Evolutionary conservation across 2,329 filamentous ascomycete species (phyloP), one percentile per base, ranked within the genome.

Genomic region (Orbilia quercus): DNA sequence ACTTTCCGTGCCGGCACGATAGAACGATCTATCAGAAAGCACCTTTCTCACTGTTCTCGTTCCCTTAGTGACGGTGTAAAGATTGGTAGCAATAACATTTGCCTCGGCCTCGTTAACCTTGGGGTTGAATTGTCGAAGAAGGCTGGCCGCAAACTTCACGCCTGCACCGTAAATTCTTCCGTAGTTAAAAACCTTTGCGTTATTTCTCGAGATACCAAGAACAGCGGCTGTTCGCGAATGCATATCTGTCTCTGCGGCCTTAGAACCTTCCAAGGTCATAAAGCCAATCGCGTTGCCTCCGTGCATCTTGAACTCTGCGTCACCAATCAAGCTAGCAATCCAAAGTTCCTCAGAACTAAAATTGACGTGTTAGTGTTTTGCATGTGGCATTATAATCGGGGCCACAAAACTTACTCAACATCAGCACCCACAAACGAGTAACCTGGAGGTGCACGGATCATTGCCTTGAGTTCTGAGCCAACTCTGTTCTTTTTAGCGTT

Each of bases 141-240:
- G 84, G 7, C 91, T 96, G 1, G 90, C 89, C 0, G 95, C 95
- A 79, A 99, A 99, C 77, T 92, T 96, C 55, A 98, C 83, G 0
- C 95, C 96, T 2, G 95, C 96, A n/a, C 95, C 96, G 79, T 99
- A 99, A 53, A 99, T 99, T 42, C 96, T 91, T 6, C 96, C 96
- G 78, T 99, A 99, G 80, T 99, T 99, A 84, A 99, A 99, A 0
- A 99, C 88, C 80, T 99, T 99, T 69, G 95, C 95, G 78, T 97
- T 89, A 78, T 97, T 97, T 74, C 95, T 87, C 1, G 92, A 96
- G 74, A 99, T 99, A 5, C 93, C 94, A 1, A 99, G 82, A 66
- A 99, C 99, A 4, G 86, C 85, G 0, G 95, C 96, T 25, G 95
- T 99, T 31, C 94, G 91, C 11, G 76, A 77, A 58, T 76, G 76